Base-by-base conservation (phyloP, 106 monocot genomes). In the Cymbidium sinense region DNA sequence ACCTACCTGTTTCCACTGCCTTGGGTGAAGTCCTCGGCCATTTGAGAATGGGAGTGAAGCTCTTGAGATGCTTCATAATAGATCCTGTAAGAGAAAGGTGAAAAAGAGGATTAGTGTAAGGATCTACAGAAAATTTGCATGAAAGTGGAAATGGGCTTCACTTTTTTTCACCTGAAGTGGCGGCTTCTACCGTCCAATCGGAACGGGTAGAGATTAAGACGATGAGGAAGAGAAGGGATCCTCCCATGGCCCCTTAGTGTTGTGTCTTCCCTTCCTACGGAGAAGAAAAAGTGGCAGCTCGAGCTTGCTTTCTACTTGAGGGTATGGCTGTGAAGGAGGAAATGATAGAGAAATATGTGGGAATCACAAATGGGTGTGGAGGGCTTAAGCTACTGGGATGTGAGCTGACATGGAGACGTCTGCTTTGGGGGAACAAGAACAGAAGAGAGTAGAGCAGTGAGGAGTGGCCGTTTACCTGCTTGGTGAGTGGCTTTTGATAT, bases 21-120 rank as follows among this genome's bases (percentile, higher is more conserved):
- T 89, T 93, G 9, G 88, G 93, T 12, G 89, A 79, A 50, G 87
- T 52, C 80, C 78, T 83, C 15, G 91, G 75, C 96, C 96, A 98
- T 77, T 87, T 93, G 73, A 98, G 86, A 7, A 98, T 82, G 2
- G 91, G 86, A 64, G 86, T 85, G 43, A 94, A 71, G 35, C 84
- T 89, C 82, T 83, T 88, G 36, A 94, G 70, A 37, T 88, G 91
- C 82, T 84, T 90, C 76, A 87, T 81, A 15, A 98, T 47, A 54
- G 84, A 79, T 10, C 78, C 94, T 83, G 85, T 77, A 9, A 51
- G 5, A 47, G 73, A 44, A 75, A 64, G 23, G 7, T 34, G 27
- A 28, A 5, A 44, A 74, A 44, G 44, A 19, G 27, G 20, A 43
- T 44, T 74, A 12, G 12, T 21, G 37, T n/a, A 44, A 74, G 43